Conservation (phyloP, 164 flowering plant genomes). For the Saururus chinensis region DNA sequence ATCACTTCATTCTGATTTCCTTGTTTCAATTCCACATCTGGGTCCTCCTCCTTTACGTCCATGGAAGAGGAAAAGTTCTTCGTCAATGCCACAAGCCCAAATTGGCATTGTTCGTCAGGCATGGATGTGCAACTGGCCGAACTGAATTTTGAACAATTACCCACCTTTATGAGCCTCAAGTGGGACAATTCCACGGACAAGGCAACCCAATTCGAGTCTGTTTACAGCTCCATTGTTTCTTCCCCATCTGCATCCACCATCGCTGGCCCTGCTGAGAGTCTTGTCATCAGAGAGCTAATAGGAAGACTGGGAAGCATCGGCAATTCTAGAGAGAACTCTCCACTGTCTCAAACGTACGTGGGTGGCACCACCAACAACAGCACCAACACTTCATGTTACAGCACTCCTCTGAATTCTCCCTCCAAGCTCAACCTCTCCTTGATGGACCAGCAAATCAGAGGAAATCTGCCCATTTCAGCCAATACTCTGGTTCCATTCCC, state of each 20-base stretch:
- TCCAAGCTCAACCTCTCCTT: constrained; percentile 45
- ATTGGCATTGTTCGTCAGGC: constrained; percentile 23
- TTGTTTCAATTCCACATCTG: too few relatives aligned
- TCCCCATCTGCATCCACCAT: constrained; percentile 39
- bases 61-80: constrained; percentile 8
- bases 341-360: too few relatives aligned
- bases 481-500: constrained; percentile 35
- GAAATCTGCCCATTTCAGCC: constrained; percentile 19
- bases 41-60: too few relatives aligned
- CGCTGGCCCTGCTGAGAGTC: constrained; percentile 22
- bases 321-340: too few relatives aligned
- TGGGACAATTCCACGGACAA: constrained; percentile 47
- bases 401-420: constrained; percentile 63
- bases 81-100: neutral
- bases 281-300: constrained; percentile 43
- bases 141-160: constrained; percentile 24
- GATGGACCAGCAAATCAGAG: constrained; percentile 27
- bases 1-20: too few relatives aligned
- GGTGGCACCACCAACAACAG: too few relatives aligned
- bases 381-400: constrained; percentile 35
- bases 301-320: constrained; percentile 55
- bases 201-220: constrained; percentile 34
- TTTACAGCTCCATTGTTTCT: constrained; percentile 54
- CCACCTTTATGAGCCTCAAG: constrained; percentile 29
- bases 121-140: constrained; percentile 24